phyloP scores from a whole-genome alignment of 306 rosid species.

The Vigna radiata region DNA sequence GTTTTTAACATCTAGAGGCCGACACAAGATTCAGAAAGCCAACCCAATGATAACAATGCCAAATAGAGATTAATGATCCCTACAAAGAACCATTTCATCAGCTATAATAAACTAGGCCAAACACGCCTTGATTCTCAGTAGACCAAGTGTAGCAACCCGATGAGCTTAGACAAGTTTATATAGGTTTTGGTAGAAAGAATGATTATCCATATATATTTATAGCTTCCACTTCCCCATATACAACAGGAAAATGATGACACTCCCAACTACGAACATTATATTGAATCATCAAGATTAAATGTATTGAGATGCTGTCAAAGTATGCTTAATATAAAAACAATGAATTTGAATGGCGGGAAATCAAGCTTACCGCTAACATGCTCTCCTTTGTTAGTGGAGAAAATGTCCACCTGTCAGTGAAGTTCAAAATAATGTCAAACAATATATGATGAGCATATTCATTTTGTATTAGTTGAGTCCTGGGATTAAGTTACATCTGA shows the following conservation, averaged over 20 bases:
- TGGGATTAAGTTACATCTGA: background rate
- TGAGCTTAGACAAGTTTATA: constrained; percentile 3
- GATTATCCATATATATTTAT: constrained; percentile 6
- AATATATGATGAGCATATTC: constrained; percentile 19
- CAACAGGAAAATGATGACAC: background rate
- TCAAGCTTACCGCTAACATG: constrained; percentile 73
- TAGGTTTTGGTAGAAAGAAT: background rate
- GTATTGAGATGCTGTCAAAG: background rate
- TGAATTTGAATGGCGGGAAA: constrained; percentile 18
- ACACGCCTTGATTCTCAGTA: background rate
- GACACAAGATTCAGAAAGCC: constrained; percentile 1
- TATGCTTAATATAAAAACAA: constrained; percentile 17
- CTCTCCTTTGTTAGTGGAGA: constrained; percentile 75
- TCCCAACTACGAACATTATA: background rate
- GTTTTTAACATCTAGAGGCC: background rate
- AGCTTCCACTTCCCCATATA: background rate
- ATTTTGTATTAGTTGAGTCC: constrained; percentile 26
- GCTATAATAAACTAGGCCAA: background rate
- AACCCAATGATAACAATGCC: background rate
- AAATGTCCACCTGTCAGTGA: constrained; percentile 81
- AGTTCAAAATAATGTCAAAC: constrained; percentile 43
- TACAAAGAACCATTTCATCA: constrained; percentile 13
- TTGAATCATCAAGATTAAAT: constrained; percentile 13
- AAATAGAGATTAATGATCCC: background rate
- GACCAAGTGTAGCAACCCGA: background rate